phyloP scores from a whole-genome alignment of 257 asterid species.

The Rubia yunnanensis region DNA sequence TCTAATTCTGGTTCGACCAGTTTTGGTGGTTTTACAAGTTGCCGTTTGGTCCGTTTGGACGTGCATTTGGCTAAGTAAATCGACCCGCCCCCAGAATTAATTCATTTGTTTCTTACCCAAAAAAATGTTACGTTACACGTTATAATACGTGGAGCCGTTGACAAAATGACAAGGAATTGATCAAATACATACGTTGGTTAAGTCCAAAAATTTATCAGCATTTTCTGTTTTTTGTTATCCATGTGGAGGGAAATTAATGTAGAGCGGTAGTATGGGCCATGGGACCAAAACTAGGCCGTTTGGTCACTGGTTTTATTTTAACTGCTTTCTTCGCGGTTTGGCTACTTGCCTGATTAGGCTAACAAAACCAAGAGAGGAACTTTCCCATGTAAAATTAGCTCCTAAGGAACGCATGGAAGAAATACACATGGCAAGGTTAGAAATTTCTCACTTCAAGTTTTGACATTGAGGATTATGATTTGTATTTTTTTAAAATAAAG shows the following conservation, averaged over 20 bases:
- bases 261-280: not conserved
- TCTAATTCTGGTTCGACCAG: not conserved
- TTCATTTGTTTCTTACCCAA: not conserved
- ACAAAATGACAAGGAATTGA: conserved; percentile 25
- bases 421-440: no score
- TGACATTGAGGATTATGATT: no score
- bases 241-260: not conserved
- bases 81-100: not conserved
- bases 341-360: not conserved
- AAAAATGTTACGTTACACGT: conserved; percentile 4
- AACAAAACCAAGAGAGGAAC: not conserved
- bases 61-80: not conserved
- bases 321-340: not conserved
- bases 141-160: conserved; percentile 32
- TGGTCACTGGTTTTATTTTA: not conserved
- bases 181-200: not conserved
- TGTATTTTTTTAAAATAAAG: no score
- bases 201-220: not conserved
- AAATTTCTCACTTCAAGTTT: no score
- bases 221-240: not conserved
- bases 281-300: not conserved
- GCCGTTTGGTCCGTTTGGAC: not conserved
- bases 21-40: not conserved
- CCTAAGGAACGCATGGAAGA: no score
- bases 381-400: not conserved